phyloP scores from a whole-genome alignment of 345 rosid species.

The Eucalyptus sp. region DNA sequence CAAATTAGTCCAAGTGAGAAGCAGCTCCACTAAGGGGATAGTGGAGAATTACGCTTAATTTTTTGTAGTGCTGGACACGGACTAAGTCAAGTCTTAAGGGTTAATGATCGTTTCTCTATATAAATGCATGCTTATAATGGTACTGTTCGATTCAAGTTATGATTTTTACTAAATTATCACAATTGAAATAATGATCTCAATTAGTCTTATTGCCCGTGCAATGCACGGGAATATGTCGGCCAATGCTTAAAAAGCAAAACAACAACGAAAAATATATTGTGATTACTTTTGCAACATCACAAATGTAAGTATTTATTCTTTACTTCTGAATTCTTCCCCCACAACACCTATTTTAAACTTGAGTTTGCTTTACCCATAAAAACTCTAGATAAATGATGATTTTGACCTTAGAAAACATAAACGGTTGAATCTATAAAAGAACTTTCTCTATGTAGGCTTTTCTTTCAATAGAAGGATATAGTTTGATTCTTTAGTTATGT shows the following conservation, averaged over 20 bases:
- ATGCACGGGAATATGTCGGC: fast-evolving
- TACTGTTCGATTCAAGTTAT: fast-evolving
- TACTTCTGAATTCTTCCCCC: neutral
- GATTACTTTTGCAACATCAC: neutral
- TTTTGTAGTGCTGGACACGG: fast-evolving
- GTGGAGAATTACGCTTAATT: too few species aligned
- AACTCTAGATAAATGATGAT: neutral
- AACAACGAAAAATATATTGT: neutral
- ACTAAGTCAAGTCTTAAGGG: too few species aligned
- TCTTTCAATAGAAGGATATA: neutral
- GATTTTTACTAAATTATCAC: neutral
- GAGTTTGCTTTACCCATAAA: neutral
- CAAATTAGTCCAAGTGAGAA: too few species aligned
- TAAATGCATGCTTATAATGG: too few species aligned
- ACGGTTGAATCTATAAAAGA: neutral
- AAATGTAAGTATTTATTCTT: neutral
- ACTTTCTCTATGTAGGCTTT: neutral
- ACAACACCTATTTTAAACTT: neutral
- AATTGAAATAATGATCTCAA: too few species aligned
- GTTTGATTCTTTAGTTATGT: neutral
- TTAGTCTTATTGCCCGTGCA: too few species aligned
- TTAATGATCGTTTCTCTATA: too few species aligned
- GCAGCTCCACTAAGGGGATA: too few species aligned
- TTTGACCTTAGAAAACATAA: neutral
- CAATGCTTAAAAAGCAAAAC: neutral